These are phyloP conservation scores for Fagopyrum esculentum DNA, from an alignment of 148 eudicot species.

Conservation along the genomic window DNA sequence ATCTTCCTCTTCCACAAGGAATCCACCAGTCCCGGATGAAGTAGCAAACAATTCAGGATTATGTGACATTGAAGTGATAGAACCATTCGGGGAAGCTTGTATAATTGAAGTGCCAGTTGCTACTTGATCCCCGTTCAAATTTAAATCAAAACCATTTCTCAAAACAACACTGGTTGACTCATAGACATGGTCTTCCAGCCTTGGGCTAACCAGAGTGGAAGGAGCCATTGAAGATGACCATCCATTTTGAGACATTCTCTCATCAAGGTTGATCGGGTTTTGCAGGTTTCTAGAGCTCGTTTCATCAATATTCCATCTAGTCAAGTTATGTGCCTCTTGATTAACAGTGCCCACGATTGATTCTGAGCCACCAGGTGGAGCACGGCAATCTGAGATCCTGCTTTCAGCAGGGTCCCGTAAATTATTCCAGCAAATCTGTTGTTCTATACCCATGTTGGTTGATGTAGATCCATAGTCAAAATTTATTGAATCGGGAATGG, in stretches of 20 bases:
- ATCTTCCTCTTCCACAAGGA: no score
- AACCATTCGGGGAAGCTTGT: conserved; percentile 28
- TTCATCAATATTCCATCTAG: conserved; percentile 30
- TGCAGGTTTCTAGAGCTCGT: conserved; percentile 22
- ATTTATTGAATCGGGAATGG: conserved; percentile 65
- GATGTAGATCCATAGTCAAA: conserved; percentile 62
- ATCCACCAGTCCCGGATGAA: no score
- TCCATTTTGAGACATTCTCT: conserved; percentile 24
- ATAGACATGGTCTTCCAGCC: conserved; percentile 19
- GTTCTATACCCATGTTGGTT: conserved; percentile 50
- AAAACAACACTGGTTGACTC: conserved; percentile 28
- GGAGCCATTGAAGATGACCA: conserved; percentile 27
- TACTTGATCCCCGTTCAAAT: conserved; percentile 25
- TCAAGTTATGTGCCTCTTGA: conserved; percentile 25
- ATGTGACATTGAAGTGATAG: conserved; percentile 22
- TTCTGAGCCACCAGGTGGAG: conserved; percentile 18
- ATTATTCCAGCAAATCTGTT: conserved; percentile 59
- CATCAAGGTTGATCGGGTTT: conserved; percentile 22
- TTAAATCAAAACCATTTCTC: conserved; percentile 33
- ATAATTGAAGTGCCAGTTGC: conserved; percentile 24
- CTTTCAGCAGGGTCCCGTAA: conserved; percentile 42
- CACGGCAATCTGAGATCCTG: conserved; percentile 34
- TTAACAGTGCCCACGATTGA: conserved; percentile 19
- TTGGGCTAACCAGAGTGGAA: conserved; percentile 26
- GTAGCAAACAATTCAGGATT: conserved; percentile 18